These are phyloP conservation scores for Magnusiomyces suaveolens DNA, from an alignment of 1,139 yeast species.

Conservation along the genomic window DNA sequence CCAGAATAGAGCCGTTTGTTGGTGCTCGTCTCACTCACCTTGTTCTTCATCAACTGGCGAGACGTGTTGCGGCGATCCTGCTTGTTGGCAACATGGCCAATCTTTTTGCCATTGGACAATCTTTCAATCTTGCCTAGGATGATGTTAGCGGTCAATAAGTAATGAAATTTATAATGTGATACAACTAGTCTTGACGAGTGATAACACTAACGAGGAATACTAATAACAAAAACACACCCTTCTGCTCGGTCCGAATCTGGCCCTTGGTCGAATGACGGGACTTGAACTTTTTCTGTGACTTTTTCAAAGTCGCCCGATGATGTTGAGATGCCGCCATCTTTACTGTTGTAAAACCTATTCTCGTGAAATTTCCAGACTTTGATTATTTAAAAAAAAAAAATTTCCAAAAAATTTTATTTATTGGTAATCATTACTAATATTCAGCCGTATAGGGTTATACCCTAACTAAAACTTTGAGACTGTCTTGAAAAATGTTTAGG, in stretches of 20 bases:
- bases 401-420: not conserved
- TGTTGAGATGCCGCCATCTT: constrained; percentile 36
- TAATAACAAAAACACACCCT: constrained; percentile 40
- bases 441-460: not conserved
- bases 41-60: constrained; percentile 66
- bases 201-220: not conserved
- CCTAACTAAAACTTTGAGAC: too few relatives aligned
- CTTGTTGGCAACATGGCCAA: constrained; percentile 40
- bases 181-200: not conserved
- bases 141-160: too few relatives aligned
- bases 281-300: constrained; percentile 81
- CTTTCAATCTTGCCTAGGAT: constrained; percentile 57
- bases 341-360: too few relatives aligned
- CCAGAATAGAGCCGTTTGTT: constrained; percentile 71
- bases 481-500: not conserved
- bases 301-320: constrained; percentile 75
- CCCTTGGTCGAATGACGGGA: constrained; percentile 90
- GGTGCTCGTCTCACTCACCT: constrained; percentile 42
- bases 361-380: too few relatives aligned
- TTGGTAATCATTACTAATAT: not conserved
- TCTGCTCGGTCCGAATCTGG: constrained; percentile 62
- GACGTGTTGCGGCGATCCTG: constrained; percentile 69
- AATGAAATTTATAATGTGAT: too few relatives aligned
- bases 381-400: too few relatives aligned
- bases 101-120: constrained; percentile 37